Conservation (phyloP, 1,284 basidiomycete genomes). For the Blastosporella zonata region DNA sequence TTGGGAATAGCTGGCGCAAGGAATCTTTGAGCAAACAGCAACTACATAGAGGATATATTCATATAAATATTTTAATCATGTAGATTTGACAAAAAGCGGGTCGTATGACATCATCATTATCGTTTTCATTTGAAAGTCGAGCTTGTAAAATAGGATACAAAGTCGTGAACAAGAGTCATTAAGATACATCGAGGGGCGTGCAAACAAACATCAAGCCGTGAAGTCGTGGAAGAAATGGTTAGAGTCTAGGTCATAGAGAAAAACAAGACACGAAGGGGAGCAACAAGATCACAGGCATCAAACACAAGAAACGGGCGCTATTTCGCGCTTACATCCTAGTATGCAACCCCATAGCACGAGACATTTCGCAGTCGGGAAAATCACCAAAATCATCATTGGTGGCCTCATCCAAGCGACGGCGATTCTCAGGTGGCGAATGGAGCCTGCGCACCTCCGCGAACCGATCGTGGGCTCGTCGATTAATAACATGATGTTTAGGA, state of each 20-base stretch:
- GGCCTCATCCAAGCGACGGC: background rate
- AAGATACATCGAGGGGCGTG: constrained; percentile 2
- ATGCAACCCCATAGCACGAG: constrained; percentile 19
- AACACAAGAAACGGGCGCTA: background rate
- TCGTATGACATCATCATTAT: too few relatives aligned
- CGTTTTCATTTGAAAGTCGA: too few relatives aligned
- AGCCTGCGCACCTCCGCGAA: constrained; percentile 2
- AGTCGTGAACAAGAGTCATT: background rate
- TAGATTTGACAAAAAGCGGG: too few relatives aligned
- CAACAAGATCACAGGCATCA: background rate
- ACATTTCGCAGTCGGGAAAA: constrained; percentile 19
- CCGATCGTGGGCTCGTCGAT: background rate
- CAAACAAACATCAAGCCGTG: background rate
- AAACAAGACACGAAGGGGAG: background rate
- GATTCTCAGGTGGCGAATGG: background rate
- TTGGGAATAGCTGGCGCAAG: constrained; percentile 15
- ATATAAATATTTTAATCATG: background rate
- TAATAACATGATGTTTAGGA: background rate
- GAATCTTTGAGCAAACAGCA: constrained; percentile 7
- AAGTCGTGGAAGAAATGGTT: background rate
- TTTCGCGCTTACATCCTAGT: background rate
- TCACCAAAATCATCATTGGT: constrained; percentile 4
- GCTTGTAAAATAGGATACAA: too few relatives aligned
- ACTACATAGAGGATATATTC: background rate
- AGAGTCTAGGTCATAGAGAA: background rate